phyloP scores from a whole-genome alignment of 2,329 filamentous ascomycete species.

The Curvularia verruculosa region DNA sequence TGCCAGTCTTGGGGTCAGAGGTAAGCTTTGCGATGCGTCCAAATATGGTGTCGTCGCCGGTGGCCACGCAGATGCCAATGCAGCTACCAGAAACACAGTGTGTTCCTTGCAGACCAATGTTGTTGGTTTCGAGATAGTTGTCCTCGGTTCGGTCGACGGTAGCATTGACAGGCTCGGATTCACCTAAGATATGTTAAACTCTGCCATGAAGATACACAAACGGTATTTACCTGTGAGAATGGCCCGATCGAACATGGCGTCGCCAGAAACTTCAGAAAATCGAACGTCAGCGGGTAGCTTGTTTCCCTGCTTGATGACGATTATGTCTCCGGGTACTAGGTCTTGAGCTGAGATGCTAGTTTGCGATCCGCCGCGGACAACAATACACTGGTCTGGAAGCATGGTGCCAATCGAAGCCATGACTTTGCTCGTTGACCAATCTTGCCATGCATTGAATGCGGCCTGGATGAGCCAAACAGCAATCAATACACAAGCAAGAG shows the following conservation, averaged over 20 bases:
- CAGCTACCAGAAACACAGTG: conserved; percentile 74
- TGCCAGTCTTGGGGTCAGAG: conserved; percentile 68
- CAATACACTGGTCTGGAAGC: conserved; percentile 74
- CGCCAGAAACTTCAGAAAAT: conserved; percentile 70
- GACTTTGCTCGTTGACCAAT: conserved; percentile 76
- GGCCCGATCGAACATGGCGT: conserved; percentile 74
- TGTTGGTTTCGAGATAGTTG: conserved; percentile 78
- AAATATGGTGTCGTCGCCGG: conserved; percentile 75
- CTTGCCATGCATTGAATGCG: conserved; percentile 64
- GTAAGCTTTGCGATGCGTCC: conserved; percentile 76
- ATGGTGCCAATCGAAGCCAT: conserved; percentile 82
- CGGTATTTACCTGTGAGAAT: conserved; percentile 66
- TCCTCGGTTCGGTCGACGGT: conserved; percentile 67
- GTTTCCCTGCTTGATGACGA: conserved; percentile 72
- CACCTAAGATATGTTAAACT: conserved; percentile 54
- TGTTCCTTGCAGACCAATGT: conserved; percentile 79
- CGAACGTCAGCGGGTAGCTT: conserved; percentile 77
- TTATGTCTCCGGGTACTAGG: conserved; percentile 74
- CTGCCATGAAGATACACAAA: background rate
- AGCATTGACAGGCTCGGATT: conserved; percentile 68
- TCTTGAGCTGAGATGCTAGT: conserved; percentile 60
- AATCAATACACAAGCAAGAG: conserved; percentile 73
- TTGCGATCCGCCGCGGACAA: conserved; percentile 65
- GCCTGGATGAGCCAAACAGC: conserved; percentile 69
- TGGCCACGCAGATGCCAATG: conserved; percentile 71